Conservation (phyloP, 306 rosid species). For the Malus asiatica region DNA sequence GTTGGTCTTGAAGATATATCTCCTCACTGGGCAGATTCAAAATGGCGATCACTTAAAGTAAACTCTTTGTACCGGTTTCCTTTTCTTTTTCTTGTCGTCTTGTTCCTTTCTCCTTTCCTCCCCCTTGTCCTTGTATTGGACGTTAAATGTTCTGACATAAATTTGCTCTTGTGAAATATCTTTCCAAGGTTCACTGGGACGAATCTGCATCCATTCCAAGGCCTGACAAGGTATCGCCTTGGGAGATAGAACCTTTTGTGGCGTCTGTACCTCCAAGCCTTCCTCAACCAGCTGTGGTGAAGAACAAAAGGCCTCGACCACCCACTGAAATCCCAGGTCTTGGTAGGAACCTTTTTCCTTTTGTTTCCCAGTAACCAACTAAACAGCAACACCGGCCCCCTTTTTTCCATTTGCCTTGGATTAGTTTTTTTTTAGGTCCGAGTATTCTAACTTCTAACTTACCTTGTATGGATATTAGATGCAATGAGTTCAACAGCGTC, state of each 20-base stretch:
- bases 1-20: slow-evolving; percentile 76
- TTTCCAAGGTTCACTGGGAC: slow-evolving; percentile 94
- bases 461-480: slow-evolving; percentile 18
- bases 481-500: slow-evolving; percentile 47
- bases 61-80: slow-evolving; percentile 1
- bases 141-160: background rate
- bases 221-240: slow-evolving; percentile 89
- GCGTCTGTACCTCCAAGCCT: slow-evolving; percentile 38
- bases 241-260: slow-evolving; percentile 85
- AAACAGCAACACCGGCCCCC: background rate
- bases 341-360: slow-evolving; percentile 33
- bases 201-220: slow-evolving; percentile 68
- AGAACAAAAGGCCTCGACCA: slow-evolving; percentile 79
- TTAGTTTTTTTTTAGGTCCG: background rate
- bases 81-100: background rate
- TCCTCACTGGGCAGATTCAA: slow-evolving; percentile 63
- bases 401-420: too few relatives aligned
- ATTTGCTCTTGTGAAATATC: slow-evolving; percentile 10
- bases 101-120: background rate
- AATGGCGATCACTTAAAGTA: slow-evolving; percentile 89
- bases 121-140: background rate
- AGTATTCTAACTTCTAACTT: background rate
- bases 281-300: slow-evolving; percentile 40
- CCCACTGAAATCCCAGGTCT: slow-evolving; percentile 43
- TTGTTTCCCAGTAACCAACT: background rate